Base-by-base conservation (phyloP, 2,329 filamentous ascomycete species). In the Dichotomopilus funicola region DNA sequence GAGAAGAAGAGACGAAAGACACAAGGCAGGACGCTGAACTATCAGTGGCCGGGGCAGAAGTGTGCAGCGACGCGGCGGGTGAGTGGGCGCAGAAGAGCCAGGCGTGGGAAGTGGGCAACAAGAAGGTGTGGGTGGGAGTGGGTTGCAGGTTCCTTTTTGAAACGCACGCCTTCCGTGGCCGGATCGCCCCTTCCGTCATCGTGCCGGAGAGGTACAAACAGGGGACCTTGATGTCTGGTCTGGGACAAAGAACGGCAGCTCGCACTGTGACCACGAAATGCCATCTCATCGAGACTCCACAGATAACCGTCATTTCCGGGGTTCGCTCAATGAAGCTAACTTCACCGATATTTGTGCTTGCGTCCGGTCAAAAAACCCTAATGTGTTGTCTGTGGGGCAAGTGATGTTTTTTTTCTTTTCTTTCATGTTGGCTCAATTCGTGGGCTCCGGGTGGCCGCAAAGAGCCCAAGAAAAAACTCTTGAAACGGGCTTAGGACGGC, bases 301-400 rank as follows among this genome's bases (percentile, higher is more conserved):
- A 33, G 10, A n/a, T 41, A 11, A 38, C 44, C 55, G 36, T 54
- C 55, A 54, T 56, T 40, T 38, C 9, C 49, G 51, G 49, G 40
- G 36, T 52, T 13, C 42, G 27, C 47, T 44, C 19, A 12, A 12
- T 7, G 9, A 31, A 37, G 31, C 38, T 31, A 38, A 13, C 27
- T 12, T 49, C 41, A 46, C 49, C 44, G 42, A 41, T n/a, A 37
- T 35, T 35, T 43, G 33, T 50, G 36, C 8, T 40, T 46, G 36
- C 31, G 46, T 47, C 33, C 40, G 27, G 37, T 27, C 38, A 38
- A 56, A 42, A 7, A 54, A 42, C 54, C 54, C 53, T 55, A 56
- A 47, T 27, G 19, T 27, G 19, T n/a, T 51, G 34, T 55, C 52
- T 52, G 49, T 56, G 37, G 48, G 48, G 6, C 35, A 27, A 40